Evolutionary conservation across 2,329 filamentous ascomycete genomes (phyloP).

Genomic region (Nothophoma quercina): DNA sequence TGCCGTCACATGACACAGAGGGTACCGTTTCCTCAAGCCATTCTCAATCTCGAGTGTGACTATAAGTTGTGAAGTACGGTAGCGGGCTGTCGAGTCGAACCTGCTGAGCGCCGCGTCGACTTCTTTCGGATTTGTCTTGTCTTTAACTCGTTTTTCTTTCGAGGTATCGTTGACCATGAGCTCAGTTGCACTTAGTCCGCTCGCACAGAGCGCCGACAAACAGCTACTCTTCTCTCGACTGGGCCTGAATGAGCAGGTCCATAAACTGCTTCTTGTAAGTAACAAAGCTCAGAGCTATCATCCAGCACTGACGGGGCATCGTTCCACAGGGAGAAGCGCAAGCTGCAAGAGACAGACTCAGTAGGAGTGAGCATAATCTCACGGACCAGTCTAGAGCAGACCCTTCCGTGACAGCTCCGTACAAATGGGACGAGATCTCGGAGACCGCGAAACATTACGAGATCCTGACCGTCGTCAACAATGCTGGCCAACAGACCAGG

Average conservation of each 20-base stretch:
- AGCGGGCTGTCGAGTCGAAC: neutral
- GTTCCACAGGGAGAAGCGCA: conserved; percentile 52
- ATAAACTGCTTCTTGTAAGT: conserved; percentile 56
- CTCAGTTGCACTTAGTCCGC: conserved; percentile 17
- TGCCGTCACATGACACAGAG: conserved; percentile 33
- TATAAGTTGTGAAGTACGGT: conserved; percentile 29
- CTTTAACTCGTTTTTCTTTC: conserved; percentile 1
- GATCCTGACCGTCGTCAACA: conserved; percentile 52
- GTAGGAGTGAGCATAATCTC: conserved; percentile 49
- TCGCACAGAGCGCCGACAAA: conserved; percentile 57
- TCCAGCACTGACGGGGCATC: conserved; percentile 15
- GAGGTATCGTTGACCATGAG: conserved; percentile 2
- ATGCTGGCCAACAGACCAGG: conserved; percentile 50
- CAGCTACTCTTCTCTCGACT: conserved; percentile 53
- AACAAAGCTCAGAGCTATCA: neutral
- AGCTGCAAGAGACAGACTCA: conserved; percentile 52
- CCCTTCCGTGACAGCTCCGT: conserved; percentile 48
- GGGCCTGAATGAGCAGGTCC: conserved; percentile 51
- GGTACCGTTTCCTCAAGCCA: conserved; percentile 16
- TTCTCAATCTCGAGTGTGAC: conserved; percentile 11
- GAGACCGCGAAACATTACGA: conserved; percentile 58
- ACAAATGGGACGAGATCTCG: conserved; percentile 57
- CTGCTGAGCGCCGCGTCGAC: conserved; percentile 4
- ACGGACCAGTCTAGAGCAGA: conserved; percentile 46
- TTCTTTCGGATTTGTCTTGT: conserved; percentile 24